A percentile compares a stretch with the other conserved stretches of the same genome.
These are phyloP conservation scores for Garcia nutans DNA, from an alignment of 345 rosid species.

Conservation along the genomic window DNA sequence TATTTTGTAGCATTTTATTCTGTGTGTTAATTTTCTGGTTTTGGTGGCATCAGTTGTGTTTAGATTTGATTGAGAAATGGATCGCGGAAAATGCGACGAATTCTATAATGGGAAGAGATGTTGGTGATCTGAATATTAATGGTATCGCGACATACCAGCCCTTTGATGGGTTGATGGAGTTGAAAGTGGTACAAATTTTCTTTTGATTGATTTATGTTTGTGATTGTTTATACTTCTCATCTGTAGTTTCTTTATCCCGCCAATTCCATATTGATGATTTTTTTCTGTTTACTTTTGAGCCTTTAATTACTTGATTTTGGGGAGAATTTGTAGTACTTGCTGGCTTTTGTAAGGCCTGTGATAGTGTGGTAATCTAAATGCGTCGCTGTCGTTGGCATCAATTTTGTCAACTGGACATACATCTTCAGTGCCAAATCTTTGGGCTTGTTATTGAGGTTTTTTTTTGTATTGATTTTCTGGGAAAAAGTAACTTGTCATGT, in stretches of 20 bases:
- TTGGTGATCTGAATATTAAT: conserved; percentile 48
- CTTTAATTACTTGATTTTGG: neutral
- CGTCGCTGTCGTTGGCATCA: neutral
- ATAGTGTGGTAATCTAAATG: neutral
- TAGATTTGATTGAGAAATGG: conserved; percentile 90
- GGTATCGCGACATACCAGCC: conserved; percentile 75
- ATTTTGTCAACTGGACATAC: neutral
- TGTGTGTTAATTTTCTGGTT: neutral
- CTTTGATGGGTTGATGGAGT: conserved; percentile 58
- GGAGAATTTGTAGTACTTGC: neutral
- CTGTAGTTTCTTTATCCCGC: neutral
- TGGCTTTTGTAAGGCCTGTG: neutral
- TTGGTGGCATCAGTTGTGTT: conserved; percentile 53
- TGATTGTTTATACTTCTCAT: neutral
- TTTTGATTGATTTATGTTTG: neutral
- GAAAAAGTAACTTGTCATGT: neutral
- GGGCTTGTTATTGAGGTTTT: too few relatives aligned
- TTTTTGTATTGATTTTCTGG: too few relatives aligned
- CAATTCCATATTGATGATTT: neutral
- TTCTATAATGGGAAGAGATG: conserved; percentile 42
- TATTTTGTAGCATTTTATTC: neutral
- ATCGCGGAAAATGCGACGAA: conserved; percentile 53
- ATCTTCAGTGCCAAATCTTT: neutral
- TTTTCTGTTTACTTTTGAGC: neutral
- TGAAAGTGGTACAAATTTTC: conserved; percentile 63